Base-by-base conservation (phyloP, 768 basidiomycete genomes). In the Mycena pura region DNA sequence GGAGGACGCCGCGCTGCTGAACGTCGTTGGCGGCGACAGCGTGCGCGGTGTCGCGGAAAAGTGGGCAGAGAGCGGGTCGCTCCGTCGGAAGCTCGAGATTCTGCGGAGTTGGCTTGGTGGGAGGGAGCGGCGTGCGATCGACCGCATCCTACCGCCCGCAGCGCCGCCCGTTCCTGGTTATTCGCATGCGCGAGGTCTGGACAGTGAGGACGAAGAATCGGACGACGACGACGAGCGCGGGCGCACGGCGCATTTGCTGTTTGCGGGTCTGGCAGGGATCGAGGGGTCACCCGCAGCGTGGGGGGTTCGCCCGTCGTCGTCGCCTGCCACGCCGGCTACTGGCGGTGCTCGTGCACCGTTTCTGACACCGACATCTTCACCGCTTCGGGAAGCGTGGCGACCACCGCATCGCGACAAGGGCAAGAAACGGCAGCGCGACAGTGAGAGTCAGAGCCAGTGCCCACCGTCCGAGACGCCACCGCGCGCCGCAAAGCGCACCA, bases 1-100 rank as follows among this genome's bases (percentile, higher is more conserved):
- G 44, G 64, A n/a, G n/a, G n/a, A 90, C 47, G 77, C 84, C 0
- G 79, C 84, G 0, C 67, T 90, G 46, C 82, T 87, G 63, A 92
- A 93, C 64, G 70, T 91, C n/a, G 80, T 90, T 10, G 88, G 88
- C 27, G 64, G 60, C 3, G 79, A 82, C 41, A 83, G 81, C 1
- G 79, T 80, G 0, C 72, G 68, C 4, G 80, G 76, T 25, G 69
- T 78, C 15, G 88, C 84, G 2, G 74, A 77, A 15, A 76, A 78
- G 36, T 90, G 89, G 89, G 84, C 81, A 0, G 84, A 85, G 27
- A 78, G 74, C 32, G 80, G 79, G 2, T 81, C 77, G 49, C 64
- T 81, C 50, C 66, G 74, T 34, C 73, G 71, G 56, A 87, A 81
- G 65, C 64, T 87, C 19, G 73, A 76, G 4, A 70, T 78, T 3